Percentiles rank a stretch among this genome's conserved stretches.
These are phyloP conservation scores for Mortierella claussenii DNA, from an alignment of 192 early-diverging fungal species.

Conservation along the genomic window DNA sequence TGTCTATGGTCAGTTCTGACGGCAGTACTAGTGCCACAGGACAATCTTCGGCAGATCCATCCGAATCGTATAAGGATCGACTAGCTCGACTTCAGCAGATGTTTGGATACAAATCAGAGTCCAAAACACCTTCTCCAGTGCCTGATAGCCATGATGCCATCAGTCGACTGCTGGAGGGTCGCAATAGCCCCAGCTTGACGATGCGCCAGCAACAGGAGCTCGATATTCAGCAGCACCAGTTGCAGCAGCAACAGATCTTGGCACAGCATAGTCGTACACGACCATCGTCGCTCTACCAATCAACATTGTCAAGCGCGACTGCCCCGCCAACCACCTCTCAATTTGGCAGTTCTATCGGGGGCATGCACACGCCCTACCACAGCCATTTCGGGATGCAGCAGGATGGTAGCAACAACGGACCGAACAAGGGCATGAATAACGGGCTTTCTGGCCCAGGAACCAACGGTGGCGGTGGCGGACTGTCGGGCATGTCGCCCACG, in stretches of 20 bases:
- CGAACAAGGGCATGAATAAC: constrained; percentile 3
- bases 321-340: constrained; percentile 4
- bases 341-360: constrained; percentile 7
- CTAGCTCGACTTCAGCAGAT: constrained; percentile 69
- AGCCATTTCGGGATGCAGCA: constrained; percentile 11
- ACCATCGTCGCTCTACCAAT: constrained; percentile 37
- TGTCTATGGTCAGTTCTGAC: constrained; percentile 22
- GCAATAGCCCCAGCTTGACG: constrained; percentile 30
- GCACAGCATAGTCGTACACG: constrained; percentile 43
- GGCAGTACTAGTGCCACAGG: neutral
- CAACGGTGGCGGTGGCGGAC: neutral
- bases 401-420: constrained; percentile 3
- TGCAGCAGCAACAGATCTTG: constrained; percentile 50
- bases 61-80: constrained; percentile 62
- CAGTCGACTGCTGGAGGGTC: constrained; percentile 19
- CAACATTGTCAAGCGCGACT: constrained; percentile 2
- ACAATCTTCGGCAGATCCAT: constrained; percentile 11
- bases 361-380: constrained; percentile 24
- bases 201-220: constrained; percentile 36
- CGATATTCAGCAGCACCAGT: constrained; percentile 47
- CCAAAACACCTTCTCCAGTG: constrained; percentile 38
- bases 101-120: constrained; percentile 59
- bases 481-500: neutral
- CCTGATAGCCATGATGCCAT: constrained; percentile 20
- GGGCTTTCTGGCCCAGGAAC: neutral